Evolutionary conservation across 1,139 yeast genomes (phyloP), one percentile per base, ranked within the genome.

Genomic region (Diutina catenulata): DNA sequence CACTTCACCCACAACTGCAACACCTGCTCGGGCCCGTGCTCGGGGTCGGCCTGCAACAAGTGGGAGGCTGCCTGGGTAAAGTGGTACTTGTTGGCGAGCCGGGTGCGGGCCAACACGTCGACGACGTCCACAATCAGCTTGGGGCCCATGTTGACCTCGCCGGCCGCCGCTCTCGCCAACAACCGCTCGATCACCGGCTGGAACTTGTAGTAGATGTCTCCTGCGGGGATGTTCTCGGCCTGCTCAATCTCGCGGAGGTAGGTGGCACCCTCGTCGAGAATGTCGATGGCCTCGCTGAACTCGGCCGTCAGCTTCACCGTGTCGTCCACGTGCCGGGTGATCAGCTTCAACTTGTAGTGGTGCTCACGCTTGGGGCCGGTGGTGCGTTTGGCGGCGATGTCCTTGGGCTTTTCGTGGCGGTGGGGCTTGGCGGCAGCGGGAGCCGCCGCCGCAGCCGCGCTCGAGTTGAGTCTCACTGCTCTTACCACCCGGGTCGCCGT

Each of bases 221-320:
- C 48, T 13, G 53, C 56, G 6, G 49, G 42, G 40, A 67, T 61
- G 14, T 43, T 45, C 46, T 66, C 72, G 1, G 53, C 49, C 4
- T 39, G 45, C 46, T 64, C 65, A 40, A 65, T 53, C 36, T 64
- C 65, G 38, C 67, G 51, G 42, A 67, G 51, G 46, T 63, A 67
- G 24, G 59, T 45, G 29, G 65, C 49, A 2, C 70, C 72, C 47
- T 67, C 72, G 37, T 64, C 69, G 37, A 64, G 56, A 40, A 67
- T 64, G 29, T 58, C 66, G 21, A 57, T 45, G 16, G 62, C 49
- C 42, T 64, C 71, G 4, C 46, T 37, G 24, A 61, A 44, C 36
- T 55, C 56, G 4, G 39, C 40, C 14, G 44, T 37, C 3, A 48
- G 29, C 2, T 39, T 41, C 24, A 61, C 54, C 2, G 65, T 52